Percentiles rank a stretch among this genome's conserved stretches.
These are phyloP conservation scores for Biscogniauxia sp. DNA, from an alignment of 2,329 filamentous ascomycete genomes.

Conservation along the genomic window DNA sequence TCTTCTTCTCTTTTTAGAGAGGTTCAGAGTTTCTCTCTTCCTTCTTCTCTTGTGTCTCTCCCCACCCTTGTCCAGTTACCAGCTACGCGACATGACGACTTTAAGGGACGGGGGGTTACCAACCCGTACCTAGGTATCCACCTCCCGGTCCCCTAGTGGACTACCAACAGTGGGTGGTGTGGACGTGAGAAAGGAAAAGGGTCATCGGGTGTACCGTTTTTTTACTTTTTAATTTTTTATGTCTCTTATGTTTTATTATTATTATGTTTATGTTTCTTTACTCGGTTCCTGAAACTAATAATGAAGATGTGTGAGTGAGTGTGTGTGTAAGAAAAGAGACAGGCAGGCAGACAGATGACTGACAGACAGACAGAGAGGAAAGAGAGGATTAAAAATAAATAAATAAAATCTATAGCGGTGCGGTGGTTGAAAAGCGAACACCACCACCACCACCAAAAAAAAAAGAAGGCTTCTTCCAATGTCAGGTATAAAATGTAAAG, in stretches of 20 bases:
- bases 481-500: not conserved
- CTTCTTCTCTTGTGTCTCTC: not conserved
- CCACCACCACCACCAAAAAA: too few species aligned
- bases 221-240: not conserved
- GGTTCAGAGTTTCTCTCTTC: not conserved
- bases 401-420: not conserved
- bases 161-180: not conserved
- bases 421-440: not conserved
- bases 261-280: not conserved
- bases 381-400: too few species aligned
- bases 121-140: not conserved
- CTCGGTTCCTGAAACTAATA: not conserved
- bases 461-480: not conserved
- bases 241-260: not conserved
- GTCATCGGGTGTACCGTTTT: not conserved
- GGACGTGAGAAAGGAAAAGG: not conserved
- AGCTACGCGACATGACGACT: constrained; percentile 9
- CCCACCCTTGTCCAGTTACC: not conserved
- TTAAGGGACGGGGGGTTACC: not conserved
- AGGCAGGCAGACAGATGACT: too few species aligned
- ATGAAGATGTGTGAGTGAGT: too few species aligned
- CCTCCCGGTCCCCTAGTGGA: not conserved
- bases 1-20: not conserved
- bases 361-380: too few species aligned
- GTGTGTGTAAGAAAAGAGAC: too few species aligned